Evolutionary conservation across 805 yeast species (phyloP), one percentile per base, ranked within the genome.

Genomic region (Sugiyamaella americana): DNA sequence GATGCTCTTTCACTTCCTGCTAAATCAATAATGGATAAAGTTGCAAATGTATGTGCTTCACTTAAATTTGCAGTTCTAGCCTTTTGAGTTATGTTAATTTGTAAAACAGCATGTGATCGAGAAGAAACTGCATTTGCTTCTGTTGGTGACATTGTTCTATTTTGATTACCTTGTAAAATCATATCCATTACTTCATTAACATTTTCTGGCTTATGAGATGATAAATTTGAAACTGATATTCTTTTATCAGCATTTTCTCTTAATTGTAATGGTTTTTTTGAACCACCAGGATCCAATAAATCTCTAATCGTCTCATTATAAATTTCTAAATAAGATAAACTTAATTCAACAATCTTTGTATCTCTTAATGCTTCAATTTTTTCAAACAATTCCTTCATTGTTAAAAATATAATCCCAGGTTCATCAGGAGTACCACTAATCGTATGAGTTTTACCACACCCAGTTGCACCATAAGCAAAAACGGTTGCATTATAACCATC

Each of bases 1-100:
- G 93, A 80, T 0, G 98, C 98, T 37, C 98, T 71, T 66, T 91
- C 98, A 64, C 95, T 84, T 3, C 98, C 98, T 0, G 98, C 98
- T 39, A 91, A 67, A 63, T 91, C 98, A 41, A 91, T 89, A 22
- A 91, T 83, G 0, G 93, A 83, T 24, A 89, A 67, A 0, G 95
- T 86, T 0, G 95, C 88, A 65, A 76, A 80, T 0, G 82, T 78
- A 53, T 82, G 89, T 26, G 79, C 74, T 57, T 84, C 87, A 13
- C 70, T 70, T 17, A 85, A 54, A 47, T 79, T 87, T 0, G 82
- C 80, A 0, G 83, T 75, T 45, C 80, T 72, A 37, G 75, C 71
- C 35, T 66, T 73, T 58, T 82, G 87, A 6, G 71, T 63, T 5
- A 91, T 76, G 58, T 82, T 80, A 30, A 91, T 78, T 56, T 88